These are phyloP conservation scores for Cordyceps sp. DNA, from an alignment of 2,329 filamentous ascomycete genomes.

Conservation along the genomic window DNA sequence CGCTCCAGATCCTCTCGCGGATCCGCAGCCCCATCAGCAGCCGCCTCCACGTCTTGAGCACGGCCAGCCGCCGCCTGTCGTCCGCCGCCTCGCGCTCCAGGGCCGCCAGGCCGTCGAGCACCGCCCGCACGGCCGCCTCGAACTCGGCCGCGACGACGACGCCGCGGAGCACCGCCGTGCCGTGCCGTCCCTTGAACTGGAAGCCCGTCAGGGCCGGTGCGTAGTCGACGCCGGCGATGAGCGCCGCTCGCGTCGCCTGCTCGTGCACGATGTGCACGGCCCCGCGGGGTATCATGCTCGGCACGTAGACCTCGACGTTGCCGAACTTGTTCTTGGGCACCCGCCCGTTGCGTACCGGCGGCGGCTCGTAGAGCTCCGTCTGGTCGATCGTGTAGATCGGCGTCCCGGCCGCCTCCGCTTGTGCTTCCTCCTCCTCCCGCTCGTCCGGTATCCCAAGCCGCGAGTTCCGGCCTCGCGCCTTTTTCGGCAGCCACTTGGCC, in stretches of 20 bases:
- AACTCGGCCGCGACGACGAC: conserved; percentile 60
- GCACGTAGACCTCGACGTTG: conserved; percentile 86
- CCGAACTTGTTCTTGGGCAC: conserved; percentile 87
- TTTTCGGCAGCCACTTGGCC: conserved; percentile 51
- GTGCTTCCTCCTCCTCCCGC: conserved; percentile 8
- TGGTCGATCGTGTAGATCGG: conserved; percentile 46
- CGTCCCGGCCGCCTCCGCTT: conserved; percentile 22
- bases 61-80: conserved; percentile 56
- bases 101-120: conserved; percentile 51
- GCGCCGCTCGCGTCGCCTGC: conserved; percentile 53
- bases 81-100: conserved; percentile 46
- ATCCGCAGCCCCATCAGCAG: conserved; percentile 68
- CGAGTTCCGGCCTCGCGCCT: conserved; percentile 15
- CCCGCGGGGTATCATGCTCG: conserved; percentile 75
- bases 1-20: conserved; percentile 51
- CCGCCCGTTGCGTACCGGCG: conserved; percentile 55
- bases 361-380: conserved; percentile 58
- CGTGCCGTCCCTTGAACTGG: conserved; percentile 68
- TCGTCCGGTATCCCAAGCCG: conserved; percentile 1
- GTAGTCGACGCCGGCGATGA: conserved; percentile 64
- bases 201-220: conserved; percentile 85
- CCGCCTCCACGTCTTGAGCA: conserved; percentile 47
- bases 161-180: conserved; percentile 69
- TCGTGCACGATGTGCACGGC: conserved; percentile 52
- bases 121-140: conserved; percentile 52